Evolutionary conservation across 352 stramenopile genomes (phyloP).

Genomic region (Phytophthora melonis): DNA sequence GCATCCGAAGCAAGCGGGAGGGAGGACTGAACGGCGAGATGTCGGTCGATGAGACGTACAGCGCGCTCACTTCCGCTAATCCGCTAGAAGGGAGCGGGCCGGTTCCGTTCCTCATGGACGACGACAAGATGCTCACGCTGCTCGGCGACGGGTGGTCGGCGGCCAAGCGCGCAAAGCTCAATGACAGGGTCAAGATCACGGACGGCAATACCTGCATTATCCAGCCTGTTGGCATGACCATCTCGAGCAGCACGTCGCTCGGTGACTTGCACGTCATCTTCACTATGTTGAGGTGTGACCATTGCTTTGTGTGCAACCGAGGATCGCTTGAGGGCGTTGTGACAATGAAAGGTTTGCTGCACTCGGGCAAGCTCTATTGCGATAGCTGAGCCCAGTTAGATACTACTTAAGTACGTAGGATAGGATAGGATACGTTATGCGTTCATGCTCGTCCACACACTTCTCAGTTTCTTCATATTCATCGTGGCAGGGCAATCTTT

Average conservation of each 20-base stretch:
- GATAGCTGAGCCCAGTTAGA: slow-evolving; percentile 10
- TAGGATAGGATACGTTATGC: no score
- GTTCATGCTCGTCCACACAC: no score
- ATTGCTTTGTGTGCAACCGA: slow-evolving; percentile 85
- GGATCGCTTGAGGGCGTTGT: slow-evolving; percentile 80
- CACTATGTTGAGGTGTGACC: slow-evolving; percentile 86
- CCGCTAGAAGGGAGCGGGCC: slow-evolving; percentile 14
- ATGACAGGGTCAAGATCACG: slow-evolving; percentile 66
- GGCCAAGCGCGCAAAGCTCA: slow-evolving; percentile 56
- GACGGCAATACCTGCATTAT: slow-evolving; percentile 61
- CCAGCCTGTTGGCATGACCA: slow-evolving; percentile 71
- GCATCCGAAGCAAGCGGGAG: slow-evolving; percentile 42
- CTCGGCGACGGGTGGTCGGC: slow-evolving; percentile 67
- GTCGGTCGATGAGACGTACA: slow-evolving; percentile 68
- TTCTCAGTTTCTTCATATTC: no score
- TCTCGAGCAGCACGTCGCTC: slow-evolving; percentile 74
- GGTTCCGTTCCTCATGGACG: slow-evolving; percentile 78
- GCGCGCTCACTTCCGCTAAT: slow-evolving; percentile 43
- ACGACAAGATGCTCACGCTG: slow-evolving; percentile 75
- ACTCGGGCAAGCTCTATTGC: slow-evolving; percentile 45
- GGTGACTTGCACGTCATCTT: slow-evolving; percentile 89
- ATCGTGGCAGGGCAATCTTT: no score
- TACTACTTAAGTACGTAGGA: no score
- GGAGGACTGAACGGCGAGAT: slow-evolving; percentile 62
- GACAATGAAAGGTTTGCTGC: slow-evolving; percentile 69